phyloP scores from a whole-genome alignment of 176 grass and related monocot genomes.

The Panicum miliaceum region DNA sequence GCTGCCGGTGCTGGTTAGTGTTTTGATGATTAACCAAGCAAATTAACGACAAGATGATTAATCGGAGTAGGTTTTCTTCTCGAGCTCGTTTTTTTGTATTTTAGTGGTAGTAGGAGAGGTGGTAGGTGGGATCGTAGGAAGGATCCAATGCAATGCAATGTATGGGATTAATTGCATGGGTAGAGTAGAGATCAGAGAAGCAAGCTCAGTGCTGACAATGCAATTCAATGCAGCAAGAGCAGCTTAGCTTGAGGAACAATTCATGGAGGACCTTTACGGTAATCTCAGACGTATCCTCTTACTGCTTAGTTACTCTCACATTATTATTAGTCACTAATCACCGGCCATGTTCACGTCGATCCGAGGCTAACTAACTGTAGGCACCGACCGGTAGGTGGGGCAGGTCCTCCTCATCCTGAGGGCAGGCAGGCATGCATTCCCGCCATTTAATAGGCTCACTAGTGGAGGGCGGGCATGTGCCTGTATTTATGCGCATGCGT shows the following conservation, averaged over 20 bases:
- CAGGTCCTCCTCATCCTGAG: not conserved
- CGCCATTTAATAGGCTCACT: not conserved
- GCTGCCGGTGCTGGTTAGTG: not conserved
- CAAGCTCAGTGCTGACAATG: not conserved
- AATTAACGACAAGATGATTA: not conserved
- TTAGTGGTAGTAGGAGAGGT: not conserved
- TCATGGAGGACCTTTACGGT: not conserved
- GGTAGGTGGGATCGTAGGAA: not conserved
- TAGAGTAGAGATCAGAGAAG: not conserved
- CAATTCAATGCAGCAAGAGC: not conserved
- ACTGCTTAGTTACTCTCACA: too few species aligned
- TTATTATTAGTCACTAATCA: not conserved
- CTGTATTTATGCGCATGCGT: constrained; percentile 19
- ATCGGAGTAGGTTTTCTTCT: too few species aligned
- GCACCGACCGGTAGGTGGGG: constrained; percentile 18
- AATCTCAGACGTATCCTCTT: not conserved
- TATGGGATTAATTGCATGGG: constrained; percentile 11
- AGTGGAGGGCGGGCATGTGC: constrained; percentile 11
- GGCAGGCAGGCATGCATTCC: not conserved
- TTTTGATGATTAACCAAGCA: constrained; percentile 2
- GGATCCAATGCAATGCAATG: constrained; percentile 10
- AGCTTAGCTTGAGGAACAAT: constrained; percentile 13
- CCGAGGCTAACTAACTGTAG: not conserved
- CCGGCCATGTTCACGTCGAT: not conserved
- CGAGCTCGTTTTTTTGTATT: not conserved